These are phyloP conservation scores for Wickerhamomyces sydowiorum DNA, from an alignment of 805 yeast species.

Conservation along the genomic window DNA sequence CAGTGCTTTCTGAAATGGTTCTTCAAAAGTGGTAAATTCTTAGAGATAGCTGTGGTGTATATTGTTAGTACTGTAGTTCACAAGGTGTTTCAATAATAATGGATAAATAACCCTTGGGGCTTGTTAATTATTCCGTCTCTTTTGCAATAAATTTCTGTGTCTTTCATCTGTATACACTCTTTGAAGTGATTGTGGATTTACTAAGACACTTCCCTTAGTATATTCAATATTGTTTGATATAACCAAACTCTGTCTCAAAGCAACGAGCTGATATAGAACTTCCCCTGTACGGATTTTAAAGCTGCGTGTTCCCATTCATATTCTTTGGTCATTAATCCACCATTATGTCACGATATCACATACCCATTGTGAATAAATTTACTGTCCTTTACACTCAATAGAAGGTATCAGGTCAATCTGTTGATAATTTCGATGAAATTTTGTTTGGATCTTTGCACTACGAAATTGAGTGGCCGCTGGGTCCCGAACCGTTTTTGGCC, in stretches of 20 bases:
- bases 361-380: constrained; percentile 38
- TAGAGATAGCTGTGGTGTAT: constrained; percentile 73
- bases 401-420: not conserved
- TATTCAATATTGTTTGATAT: no score
- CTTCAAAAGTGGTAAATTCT: constrained; percentile 98
- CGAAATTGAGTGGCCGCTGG: constrained; percentile 1
- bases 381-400: constrained; percentile 6
- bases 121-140: no score
- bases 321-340: not conserved
- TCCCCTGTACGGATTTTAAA: no score
- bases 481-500: not conserved
- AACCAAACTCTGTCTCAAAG: no score
- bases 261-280: no score
- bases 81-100: no score
- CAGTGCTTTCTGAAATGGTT: constrained; percentile 99
- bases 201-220: no score
- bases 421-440: constrained; percentile 14
- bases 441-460: constrained; percentile 12
- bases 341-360: constrained; percentile 15
- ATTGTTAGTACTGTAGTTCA: constrained; percentile 23
- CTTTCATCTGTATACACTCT: no score
- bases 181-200: no score
- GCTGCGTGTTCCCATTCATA: no score
- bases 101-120: no score
- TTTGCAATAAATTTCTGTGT: no score